Percentiles rank a stretch among this genome's conserved stretches.
phyloP scores from a whole-genome alignment of 345 rosid species.

The Aquilaria sinensis region DNA sequence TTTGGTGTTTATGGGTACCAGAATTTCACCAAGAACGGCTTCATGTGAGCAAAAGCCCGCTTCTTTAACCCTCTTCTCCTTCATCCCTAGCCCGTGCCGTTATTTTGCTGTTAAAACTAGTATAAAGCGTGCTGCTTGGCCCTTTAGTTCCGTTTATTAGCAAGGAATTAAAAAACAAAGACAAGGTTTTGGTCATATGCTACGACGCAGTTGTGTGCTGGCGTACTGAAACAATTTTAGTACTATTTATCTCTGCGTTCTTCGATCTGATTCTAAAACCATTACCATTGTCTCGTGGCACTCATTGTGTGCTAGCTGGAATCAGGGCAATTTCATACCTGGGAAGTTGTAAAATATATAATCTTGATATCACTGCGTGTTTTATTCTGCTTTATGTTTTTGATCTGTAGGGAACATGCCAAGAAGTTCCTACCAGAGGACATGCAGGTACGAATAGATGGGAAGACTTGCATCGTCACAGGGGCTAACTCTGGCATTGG shows the following conservation, averaged over 20 bases:
- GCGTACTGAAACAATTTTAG: no score
- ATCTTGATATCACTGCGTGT: no score
- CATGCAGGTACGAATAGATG: conserved; percentile 47
- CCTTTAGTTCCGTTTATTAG: background rate
- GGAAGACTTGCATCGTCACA: conserved; percentile 82
- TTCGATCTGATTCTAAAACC: no score
- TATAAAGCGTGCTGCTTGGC: background rate
- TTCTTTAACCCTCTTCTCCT: background rate
- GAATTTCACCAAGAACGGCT: conserved; percentile 77
- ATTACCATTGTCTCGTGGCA: no score
- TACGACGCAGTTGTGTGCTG: background rate
- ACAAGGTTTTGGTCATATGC: background rate
- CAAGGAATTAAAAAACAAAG: background rate
- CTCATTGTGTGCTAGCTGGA: no score
- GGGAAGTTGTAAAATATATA: no score
- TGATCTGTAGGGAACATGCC: conserved; percentile 52
- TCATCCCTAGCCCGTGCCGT: no score
- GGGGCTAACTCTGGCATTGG: conserved; percentile 96
- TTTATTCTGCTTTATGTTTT: conserved; percentile 5
- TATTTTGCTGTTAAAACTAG: background rate
- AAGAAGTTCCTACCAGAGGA: conserved; percentile 69
- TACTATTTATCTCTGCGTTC: no score
- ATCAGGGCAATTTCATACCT: no score
- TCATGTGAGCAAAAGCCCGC: conserved; percentile 42
- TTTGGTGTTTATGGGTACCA: conserved; percentile 71